These are phyloP conservation scores for Eucalyptus marginata DNA, from an alignment of 345 rosid genomes.

Conservation along the genomic window DNA sequence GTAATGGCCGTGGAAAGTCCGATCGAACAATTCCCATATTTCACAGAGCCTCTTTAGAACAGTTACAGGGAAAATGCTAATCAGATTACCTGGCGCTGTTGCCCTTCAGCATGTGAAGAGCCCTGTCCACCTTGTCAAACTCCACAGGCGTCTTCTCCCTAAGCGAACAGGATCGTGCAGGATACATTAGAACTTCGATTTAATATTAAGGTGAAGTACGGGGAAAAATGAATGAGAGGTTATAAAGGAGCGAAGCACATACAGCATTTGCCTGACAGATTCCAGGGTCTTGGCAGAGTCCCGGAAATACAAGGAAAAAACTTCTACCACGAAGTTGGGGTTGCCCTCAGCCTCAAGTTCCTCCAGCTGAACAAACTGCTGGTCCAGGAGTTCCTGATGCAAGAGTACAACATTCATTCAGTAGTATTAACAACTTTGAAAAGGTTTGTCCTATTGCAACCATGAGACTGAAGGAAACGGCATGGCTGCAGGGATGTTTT, in stretches of 20 bases:
- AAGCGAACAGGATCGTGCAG: not conserved
- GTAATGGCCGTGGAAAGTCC: not conserved
- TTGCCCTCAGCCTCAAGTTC: not conserved
- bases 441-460: not conserved
- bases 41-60: not conserved
- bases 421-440: not conserved
- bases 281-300: conserved; percentile 3
- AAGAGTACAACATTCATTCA: not conserved
- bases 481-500: not conserved
- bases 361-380: conserved; percentile 12
- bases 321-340: conserved; percentile 17
- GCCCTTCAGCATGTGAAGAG: conserved; percentile 5
- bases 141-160: conserved; percentile 6
- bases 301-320: not conserved
- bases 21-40: not conserved
- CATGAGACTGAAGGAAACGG: not conserved
- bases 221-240: not conserved
- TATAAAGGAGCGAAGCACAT: not conserved
- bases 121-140: not conserved
- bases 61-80: not conserved
- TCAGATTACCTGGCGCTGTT: conserved; percentile 5
- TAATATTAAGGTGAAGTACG: not conserved
- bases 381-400: conserved; percentile 14
- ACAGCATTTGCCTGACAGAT: conserved; percentile 5
- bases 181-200: not conserved